These are phyloP conservation scores for Lentinula boryana DNA, from an alignment of 768 basidiomycete species.

Conservation along the genomic window DNA sequence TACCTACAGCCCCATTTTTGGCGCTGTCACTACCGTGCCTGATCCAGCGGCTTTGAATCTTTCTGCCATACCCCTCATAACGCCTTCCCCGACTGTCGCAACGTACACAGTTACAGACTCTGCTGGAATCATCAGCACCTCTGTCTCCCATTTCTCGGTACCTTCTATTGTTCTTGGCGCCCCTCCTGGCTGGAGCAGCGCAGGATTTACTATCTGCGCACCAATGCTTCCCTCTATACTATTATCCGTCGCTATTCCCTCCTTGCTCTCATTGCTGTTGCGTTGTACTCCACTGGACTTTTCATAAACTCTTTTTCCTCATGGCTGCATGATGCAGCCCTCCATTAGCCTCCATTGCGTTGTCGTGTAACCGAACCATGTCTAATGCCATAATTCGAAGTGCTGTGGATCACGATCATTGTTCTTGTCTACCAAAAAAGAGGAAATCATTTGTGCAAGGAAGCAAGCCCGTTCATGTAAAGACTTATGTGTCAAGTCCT, in stretches of 20 bases:
- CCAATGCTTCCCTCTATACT: not conserved
- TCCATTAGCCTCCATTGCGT: not conserved
- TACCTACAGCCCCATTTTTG: conserved; percentile 62
- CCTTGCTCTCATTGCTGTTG: not conserved
- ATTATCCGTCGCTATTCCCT: not conserved
- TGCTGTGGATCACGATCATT: no score
- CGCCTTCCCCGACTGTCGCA: conserved; percentile 39
- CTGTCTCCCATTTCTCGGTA: conserved; percentile 39
- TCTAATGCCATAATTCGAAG: no score
- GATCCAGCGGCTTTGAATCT: conserved; percentile 22
- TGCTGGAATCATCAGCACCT: conserved; percentile 46
- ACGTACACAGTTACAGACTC: conserved; percentile 57
- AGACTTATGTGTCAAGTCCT: no score
- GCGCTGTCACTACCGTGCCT: conserved; percentile 20
- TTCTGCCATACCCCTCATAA: conserved; percentile 53
- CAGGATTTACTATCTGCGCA: not conserved
- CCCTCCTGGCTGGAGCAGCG: conserved; percentile 51
- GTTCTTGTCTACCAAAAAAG: no score
- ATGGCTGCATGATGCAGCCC: not conserved
- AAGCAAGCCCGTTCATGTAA: no score
- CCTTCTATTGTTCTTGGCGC: conserved; percentile 53
- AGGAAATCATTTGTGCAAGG: no score
- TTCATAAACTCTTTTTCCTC: not conserved
- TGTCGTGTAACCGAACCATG: not conserved
- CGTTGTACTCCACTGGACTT: not conserved